A percentile compares a stretch with the other conserved stretches of the same genome.
Conservation (phyloP, 768 basidiomycete genomes). For the Naematelia aurantialba region DNA sequence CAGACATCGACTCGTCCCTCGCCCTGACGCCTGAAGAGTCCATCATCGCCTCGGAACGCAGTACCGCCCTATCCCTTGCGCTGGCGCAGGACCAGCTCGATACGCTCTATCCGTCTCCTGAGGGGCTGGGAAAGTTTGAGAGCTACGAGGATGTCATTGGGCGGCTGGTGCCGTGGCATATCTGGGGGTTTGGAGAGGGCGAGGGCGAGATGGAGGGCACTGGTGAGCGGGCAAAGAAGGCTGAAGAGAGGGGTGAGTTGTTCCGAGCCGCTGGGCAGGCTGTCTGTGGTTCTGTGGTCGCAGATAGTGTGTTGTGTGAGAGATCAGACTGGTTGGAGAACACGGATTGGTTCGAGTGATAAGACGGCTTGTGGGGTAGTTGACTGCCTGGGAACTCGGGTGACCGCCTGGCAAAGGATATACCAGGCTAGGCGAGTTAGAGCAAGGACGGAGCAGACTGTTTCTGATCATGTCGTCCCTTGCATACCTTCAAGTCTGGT, state of each 20-base stretch:
- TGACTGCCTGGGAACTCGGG: too few species aligned
- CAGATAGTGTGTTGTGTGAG: not conserved
- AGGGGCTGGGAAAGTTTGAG: slow-evolving; percentile 10
- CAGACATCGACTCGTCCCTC: too few species aligned
- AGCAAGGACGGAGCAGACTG: too few species aligned
- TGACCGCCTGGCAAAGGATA: too few species aligned
- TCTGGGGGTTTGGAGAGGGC: slow-evolving; percentile 35
- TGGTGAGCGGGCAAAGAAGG: slow-evolving; percentile 5
- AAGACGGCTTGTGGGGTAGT: too few species aligned
- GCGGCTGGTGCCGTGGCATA: slow-evolving; percentile 29
- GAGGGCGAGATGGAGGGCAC: slow-evolving; percentile 18
- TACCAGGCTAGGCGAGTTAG: too few species aligned
- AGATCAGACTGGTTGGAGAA: too few species aligned
- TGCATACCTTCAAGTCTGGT: too few species aligned
- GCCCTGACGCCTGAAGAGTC: not conserved
- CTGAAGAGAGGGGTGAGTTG: slow-evolving; percentile 6
- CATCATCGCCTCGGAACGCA: not conserved
- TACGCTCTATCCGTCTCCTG: slow-evolving; percentile 9
- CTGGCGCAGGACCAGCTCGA: slow-evolving; percentile 18
- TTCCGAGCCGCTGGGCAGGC: not conserved
- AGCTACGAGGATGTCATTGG: slow-evolving; percentile 24
- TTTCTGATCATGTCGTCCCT: too few species aligned
- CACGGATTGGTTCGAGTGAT: too few species aligned
- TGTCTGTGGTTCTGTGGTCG: not conserved
- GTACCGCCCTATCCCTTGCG: slow-evolving; percentile 2